phyloP scores from a whole-genome alignment of 202 grass and related monocot genomes.

The Cymbopogon flexuosus region DNA sequence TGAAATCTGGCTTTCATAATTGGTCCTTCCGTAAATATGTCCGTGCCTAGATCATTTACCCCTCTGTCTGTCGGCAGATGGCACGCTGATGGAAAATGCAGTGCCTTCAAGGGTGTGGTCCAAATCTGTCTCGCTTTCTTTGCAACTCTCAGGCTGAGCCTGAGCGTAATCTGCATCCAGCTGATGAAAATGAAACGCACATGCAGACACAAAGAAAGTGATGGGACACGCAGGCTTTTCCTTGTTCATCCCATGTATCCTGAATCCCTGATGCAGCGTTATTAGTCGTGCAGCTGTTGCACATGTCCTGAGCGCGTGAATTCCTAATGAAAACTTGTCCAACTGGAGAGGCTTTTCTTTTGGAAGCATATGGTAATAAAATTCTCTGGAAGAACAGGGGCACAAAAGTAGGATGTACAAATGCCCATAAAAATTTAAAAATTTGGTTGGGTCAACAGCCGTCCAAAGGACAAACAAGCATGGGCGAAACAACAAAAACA shows the following conservation, averaged over 20 bases:
- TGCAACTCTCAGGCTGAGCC: conserved; percentile 1
- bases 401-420: no score
- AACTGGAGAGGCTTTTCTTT: neutral
- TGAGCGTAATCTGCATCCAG: conserved; percentile 5
- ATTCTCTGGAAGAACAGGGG: neutral
- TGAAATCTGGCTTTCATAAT: conserved; percentile 1
- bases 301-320: neutral
- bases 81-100: neutral
- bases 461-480: neutral
- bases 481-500: neutral
- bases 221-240: conserved; percentile 10
- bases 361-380: neutral
- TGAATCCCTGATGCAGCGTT: neutral
- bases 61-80: conserved; percentile 10
- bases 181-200: conserved; percentile 27
- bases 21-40: conserved; percentile 13
- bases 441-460: conserved; percentile 15
- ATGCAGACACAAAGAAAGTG: neutral
- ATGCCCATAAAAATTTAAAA: neutral
- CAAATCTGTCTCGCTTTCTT: conserved; percentile 33
- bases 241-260: conserved; percentile 24
- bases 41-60: conserved; percentile 1
- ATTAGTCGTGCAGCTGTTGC: neutral
- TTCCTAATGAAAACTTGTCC: neutral
- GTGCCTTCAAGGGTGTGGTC: conserved; percentile 39